Percentiles rank a stretch among this genome's conserved stretches.
Conservation (phyloP, 345 rosid genomes). For the Toxicodendron radicans region DNA sequence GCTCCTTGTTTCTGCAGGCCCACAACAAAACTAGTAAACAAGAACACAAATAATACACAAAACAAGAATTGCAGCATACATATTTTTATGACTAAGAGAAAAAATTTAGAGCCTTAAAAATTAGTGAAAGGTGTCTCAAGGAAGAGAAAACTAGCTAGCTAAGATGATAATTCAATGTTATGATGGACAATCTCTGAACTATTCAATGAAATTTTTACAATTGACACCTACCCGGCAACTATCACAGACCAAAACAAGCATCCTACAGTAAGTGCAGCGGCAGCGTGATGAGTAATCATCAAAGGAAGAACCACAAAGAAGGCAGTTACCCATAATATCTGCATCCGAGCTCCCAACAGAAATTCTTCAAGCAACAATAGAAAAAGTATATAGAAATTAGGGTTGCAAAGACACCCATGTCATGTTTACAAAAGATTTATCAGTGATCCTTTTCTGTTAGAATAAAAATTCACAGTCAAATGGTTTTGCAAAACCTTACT, state of each 20-base stretch:
- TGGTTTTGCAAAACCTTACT: background rate
- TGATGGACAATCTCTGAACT: background rate
- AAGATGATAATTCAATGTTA: conserved; percentile 1
- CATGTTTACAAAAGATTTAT: background rate
- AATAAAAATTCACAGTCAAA: background rate
- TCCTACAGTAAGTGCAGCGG: conserved; percentile 75
- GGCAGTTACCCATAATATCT: conserved; percentile 65
- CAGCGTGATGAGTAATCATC: conserved; percentile 88
- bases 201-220: background rate
- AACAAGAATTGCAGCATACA: background rate
- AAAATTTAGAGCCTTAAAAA: background rate
- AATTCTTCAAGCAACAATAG: conserved; percentile 49
- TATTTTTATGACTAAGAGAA: background rate
- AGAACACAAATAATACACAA: conserved; percentile 6
- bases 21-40: conserved; percentile 22
- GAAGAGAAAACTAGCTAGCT: background rate
- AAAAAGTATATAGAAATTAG: conserved; percentile 1
- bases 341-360: conserved; percentile 81
- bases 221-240: conserved; percentile 55
- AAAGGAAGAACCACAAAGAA: conserved; percentile 61
- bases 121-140: background rate
- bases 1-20: conserved; percentile 54
- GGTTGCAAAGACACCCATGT: background rate
- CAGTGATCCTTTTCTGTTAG: background rate
- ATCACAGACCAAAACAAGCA: conserved; percentile 91